Conservation (phyloP, 202 grass and related monocot genomes). For the Brachypodium distachyon region DNA sequence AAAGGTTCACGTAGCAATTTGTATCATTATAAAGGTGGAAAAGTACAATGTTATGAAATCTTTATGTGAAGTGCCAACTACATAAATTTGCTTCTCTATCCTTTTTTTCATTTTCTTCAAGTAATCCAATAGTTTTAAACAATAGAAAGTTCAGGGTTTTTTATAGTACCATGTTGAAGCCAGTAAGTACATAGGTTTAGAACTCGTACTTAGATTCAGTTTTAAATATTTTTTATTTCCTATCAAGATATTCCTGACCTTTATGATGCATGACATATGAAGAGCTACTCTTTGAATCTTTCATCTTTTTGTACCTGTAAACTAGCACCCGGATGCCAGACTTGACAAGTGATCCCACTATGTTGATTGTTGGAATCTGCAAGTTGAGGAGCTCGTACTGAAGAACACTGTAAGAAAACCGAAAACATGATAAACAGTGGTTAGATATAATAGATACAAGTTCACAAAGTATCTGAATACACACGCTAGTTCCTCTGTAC, state of each 20-base stretch:
- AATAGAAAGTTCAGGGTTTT: conserved; percentile 4
- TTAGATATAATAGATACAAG: not conserved
- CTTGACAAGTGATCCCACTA: conserved; percentile 69
- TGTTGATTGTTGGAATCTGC: conserved; percentile 73
- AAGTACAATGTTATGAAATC: conserved; percentile 8
- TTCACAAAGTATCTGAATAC: not conserved
- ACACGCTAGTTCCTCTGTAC: not conserved
- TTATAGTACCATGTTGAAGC: not conserved
- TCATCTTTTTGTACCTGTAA: conserved; percentile 62
- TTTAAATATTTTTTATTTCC: not conserved
- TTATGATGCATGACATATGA: not conserved
- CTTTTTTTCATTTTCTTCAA: not conserved
- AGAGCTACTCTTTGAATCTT: not conserved
- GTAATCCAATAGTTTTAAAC: not conserved
- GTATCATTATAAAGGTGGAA: not conserved
- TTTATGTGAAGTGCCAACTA: not conserved
- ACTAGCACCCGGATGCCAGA: conserved; percentile 70
- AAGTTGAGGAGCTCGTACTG: conserved; percentile 91
- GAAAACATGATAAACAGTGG: not conserved
- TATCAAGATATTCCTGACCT: conserved; percentile 3
- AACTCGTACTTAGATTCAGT: not conserved
- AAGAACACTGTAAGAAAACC: conserved; percentile 52
- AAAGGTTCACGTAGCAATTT: conserved; percentile 13
- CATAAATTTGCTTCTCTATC: not conserved
- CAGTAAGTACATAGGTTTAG: conserved; percentile 7